phyloP scores from a whole-genome alignment of 2,329 filamentous ascomycete species.

The Ophiocordyceps polyrhachis-furcata region DNA sequence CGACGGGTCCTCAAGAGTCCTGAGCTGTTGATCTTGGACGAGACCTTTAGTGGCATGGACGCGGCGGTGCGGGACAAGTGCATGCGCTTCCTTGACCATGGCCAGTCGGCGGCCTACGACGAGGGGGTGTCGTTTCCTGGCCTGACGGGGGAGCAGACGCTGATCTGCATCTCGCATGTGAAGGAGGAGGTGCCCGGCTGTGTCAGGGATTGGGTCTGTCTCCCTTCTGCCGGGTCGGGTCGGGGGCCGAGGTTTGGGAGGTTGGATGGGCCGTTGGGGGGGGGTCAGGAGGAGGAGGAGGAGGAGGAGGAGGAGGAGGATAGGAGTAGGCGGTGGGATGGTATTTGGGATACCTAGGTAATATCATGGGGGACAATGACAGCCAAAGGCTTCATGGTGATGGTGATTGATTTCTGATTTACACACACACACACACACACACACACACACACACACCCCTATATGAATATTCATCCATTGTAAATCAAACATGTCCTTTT shows the following conservation, averaged over 20 bases:
- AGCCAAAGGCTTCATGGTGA: no score
- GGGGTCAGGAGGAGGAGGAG: conserved; percentile 26
- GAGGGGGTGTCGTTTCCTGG: conserved; percentile 37
- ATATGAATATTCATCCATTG: no score
- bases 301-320: conserved; percentile 22
- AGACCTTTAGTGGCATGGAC: conserved; percentile 77
- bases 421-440: no score
- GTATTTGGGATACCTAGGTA: no score
- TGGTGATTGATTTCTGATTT: no score
- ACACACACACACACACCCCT: no score
- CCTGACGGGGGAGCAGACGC: conserved; percentile 50
- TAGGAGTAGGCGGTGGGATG: conserved; percentile 15
- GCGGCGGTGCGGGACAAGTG: conserved; percentile 71
- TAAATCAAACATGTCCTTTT: no score
- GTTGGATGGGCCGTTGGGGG: conserved; percentile 40
- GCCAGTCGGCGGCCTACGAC: conserved; percentile 34
- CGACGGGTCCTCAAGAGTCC: conserved; percentile 64
- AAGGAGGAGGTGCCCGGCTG: conserved; percentile 77
- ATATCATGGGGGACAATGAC: no score
- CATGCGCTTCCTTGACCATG: conserved; percentile 55
- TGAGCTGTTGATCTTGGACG: conserved; percentile 69
- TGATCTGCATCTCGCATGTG: conserved; percentile 85
- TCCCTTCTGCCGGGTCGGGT: conserved; percentile 56
- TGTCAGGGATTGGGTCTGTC: conserved; percentile 67
- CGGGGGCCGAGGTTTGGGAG: conserved; percentile 42